Base-by-base conservation (phyloP, 768 basidiomycete species). In the Boletus rufocinnamomeus region DNA sequence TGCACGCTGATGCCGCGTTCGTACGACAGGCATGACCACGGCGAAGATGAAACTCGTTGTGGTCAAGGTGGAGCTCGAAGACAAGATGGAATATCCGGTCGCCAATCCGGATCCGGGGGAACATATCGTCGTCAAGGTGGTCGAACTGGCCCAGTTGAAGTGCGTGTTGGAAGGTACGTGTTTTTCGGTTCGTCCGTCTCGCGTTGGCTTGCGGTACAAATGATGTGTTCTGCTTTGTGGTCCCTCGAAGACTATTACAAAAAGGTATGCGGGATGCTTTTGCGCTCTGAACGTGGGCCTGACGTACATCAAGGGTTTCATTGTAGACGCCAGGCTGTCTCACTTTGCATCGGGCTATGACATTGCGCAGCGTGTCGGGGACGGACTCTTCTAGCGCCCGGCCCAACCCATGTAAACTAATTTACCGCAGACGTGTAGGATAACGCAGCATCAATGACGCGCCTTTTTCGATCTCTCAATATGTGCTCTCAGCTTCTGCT, bases 1-100 rank as follows among this genome's bases (percentile, higher is more conserved):
- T 30, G 30, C 30, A 30, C 9, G 30, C 30, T 30, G 30, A 50
- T 4, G 30, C 11, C 16, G 14, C 6, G 40, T 50, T 53, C 17
- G 16, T n/a, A 17, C 50, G 7, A 6, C 52, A 91, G 94, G 95
- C 11, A 95, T 98, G 94, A 89, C 92, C 21, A 93, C 86, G 45
- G 91, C 95, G 14, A 96, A 91, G 69, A 95, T 95, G 92, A 87
- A 91, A 66, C 82, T 97, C 23, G 86, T 93, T 48, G 79, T 87
- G 19, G 77, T 95, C 30, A 80, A 82, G 58, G 88, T 93, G 45
- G 71, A 77, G 35, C 77, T 98, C 54, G 77, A 82, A n/a, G 84
- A 84, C 59, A 72, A 82, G 65, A 75, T 96, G 61, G 82, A 87
- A 60, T 79, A 78, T 17, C 93, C 93, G 0, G 75, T 80, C 13